Evolutionary conservation across 139 green algal species (phyloP), one percentile per base, ranked within the genome.

Genomic region (Volvox reticuliferus): DNA sequence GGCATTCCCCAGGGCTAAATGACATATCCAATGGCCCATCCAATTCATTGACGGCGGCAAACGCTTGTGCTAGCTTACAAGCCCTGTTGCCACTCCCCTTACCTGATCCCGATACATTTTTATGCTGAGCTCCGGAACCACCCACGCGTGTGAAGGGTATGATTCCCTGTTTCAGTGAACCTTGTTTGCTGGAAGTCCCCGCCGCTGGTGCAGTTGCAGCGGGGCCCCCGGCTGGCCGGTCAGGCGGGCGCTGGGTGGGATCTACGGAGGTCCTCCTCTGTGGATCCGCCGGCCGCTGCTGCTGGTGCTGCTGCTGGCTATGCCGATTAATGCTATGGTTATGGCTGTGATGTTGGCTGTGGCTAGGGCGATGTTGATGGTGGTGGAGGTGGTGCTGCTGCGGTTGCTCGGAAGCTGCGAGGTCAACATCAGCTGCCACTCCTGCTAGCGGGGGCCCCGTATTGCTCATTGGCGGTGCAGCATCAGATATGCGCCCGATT

Each of bases 131-230:
- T 35, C 71, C 71, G 14, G 75, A 33, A 17, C 19, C 6, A 35
- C 78, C 78, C 78, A 84, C 1, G 20, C 78, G 78, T 22, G 78
- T 14, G 21, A 84, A 84, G 16, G 78, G 78, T 44, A 84, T 22
- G 20, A 20, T 63, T 22, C 78, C 30, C 37, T 84, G 78, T 30
- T 61, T 55, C 36, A 68, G 44, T 55, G 44, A 55, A 55, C 44
- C 44, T 55, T 55, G 44, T 84, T 16, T 28, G 36, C 36, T 17
- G 35, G 22, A 18, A 21, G 18, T 12, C 30, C 36, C 63, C 63
- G 16, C 36, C 16, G 78, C 78, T 17, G 36, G 13, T 12, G 18
- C 37, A 30, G 36, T 44, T 6, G 36, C 78, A 65, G 36, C 0
- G 12, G 36, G 36, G 36, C 21, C 36, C 30, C 37, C 78, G 19